Conservation (phyloP, 2,329 filamentous ascomycete species). For the Exophiala oligosperma region DNA sequence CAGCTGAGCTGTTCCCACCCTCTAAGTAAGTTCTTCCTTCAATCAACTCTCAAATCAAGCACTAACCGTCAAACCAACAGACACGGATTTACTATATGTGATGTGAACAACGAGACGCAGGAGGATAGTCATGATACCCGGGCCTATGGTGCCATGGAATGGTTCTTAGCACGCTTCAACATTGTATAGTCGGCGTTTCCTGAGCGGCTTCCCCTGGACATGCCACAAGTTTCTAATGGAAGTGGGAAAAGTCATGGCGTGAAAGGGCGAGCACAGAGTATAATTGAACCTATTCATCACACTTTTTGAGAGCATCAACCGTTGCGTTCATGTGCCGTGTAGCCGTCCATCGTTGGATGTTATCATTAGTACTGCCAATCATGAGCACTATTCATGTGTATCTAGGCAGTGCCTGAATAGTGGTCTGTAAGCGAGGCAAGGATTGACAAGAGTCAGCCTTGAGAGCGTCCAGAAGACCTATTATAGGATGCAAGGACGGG, state of each 20-base stretch:
- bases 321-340: not conserved
- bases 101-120: constrained; percentile 53
- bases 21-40: constrained; percentile 65
- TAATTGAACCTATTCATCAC: too few species aligned
- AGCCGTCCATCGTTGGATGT: not conserved
- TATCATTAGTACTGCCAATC: not conserved
- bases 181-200: not conserved
- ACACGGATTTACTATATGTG: constrained; percentile 66
- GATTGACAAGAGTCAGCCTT: too few species aligned
- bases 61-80: constrained; percentile 38
- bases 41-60: constrained; percentile 30
- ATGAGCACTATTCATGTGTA: too few species aligned
- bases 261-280: too few species aligned
- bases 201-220: not conserved
- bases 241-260: not conserved
- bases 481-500: too few species aligned
- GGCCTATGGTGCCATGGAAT: not conserved
- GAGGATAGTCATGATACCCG: constrained; percentile 9
- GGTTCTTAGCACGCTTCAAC: not conserved
- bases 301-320: not conserved
- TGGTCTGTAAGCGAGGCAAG: too few species aligned
- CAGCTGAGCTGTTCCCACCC: constrained; percentile 96
- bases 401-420: too few species aligned
- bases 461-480: too few species aligned
- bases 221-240: not conserved